Evolutionary conservation across 495 filamentous ascomycete species (phyloP), one percentile per base, ranked within the genome.

Genomic region (Penicillium salamii): DNA sequence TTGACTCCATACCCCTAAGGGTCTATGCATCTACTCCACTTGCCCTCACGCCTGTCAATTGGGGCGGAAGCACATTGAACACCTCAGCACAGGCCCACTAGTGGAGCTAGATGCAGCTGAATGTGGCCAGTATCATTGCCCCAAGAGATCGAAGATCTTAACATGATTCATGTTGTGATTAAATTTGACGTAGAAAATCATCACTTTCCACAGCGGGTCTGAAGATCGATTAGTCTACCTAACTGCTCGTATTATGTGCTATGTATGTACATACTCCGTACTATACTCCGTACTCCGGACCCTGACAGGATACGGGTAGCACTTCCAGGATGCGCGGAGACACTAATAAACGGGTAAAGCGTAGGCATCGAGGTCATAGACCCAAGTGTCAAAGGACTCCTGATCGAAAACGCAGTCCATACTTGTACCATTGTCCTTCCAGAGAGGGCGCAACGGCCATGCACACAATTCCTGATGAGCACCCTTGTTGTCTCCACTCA

Each of bases 361-460:
- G n/a, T 19, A 47, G 9, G 44, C 46, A 37, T 29, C 35, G 20
- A 41, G 15, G 13, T 49, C 35, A 14, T 40, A 41, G 5, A 40
- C n/a, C 36, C 21, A 40, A 48, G 15, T 63, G 26, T n/a, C 65
- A 64, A 46, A 66, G 61, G 5, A 40, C 18, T 21, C 8, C 15
- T 41, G 35, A 18, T 49, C 7, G 12, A 32, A 31, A 1, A 31
- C 23, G 14, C 37, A 51, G 7, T 36, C 20, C 46, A 46, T 35
- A 12, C 43, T 37, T 45, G 39, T 49, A 2, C 60, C 63, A 26
- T 67, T 65, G 5, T 49, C 50, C 8, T 32, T 55, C 65, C 68
- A 78, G 14, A 70, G 26, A 13, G 75, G 76, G 13, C 74, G 58
- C 15, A 68, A 40, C 6, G 76, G 76, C 68, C 67, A 80, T 5